Percentiles rank a stretch among this genome's conserved stretches.
phyloP scores from a whole-genome alignment of 2,329 filamentous ascomycete species.

The Aspergillus puulaauensis region DNA sequence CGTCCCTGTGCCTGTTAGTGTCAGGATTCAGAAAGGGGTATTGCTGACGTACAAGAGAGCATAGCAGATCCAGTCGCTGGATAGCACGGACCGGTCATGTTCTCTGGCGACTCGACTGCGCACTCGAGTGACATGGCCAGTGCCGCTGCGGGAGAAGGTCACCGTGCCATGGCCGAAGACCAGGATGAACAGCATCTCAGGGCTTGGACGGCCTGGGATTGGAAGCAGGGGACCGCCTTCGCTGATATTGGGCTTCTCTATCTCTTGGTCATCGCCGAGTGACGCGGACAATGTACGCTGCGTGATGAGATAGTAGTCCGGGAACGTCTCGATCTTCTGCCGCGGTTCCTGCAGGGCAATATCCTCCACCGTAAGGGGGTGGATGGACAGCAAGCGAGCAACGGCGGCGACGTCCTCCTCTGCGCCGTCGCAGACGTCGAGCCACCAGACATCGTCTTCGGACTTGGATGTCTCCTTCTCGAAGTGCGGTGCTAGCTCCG shows the following conservation, averaged over 20 bases:
- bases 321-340: constrained; percentile 96
- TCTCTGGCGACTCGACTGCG: constrained; percentile 83
- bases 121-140: constrained; percentile 80
- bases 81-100: constrained; percentile 87
- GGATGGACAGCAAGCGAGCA: constrained; percentile 88
- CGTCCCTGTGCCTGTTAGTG: constrained; percentile 59
- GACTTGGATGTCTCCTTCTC: constrained; percentile 11
- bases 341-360: constrained; percentile 90
- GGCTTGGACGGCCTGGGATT: constrained; percentile 54
- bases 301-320: constrained; percentile 94
- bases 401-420: constrained; percentile 82
- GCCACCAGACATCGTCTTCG: constrained; percentile 72
- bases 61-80: constrained; percentile 98
- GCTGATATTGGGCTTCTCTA: not conserved
- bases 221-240: not conserved
- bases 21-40: not conserved
- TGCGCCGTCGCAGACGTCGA: constrained; percentile 84
- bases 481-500: constrained; percentile 15
- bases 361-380: constrained; percentile 92
- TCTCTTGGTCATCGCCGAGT: constrained; percentile 51
- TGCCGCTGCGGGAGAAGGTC: constrained; percentile 87
- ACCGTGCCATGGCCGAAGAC: constrained; percentile 92
- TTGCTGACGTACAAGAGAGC: constrained; percentile 73
- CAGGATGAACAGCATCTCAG: constrained; percentile 90
- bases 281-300: constrained; percentile 79